A percentile compares a stretch with the other conserved stretches of the same genome.
phyloP scores from a whole-genome alignment of 2,329 filamentous ascomycete species.

The Stachybotrys chartarum region DNA sequence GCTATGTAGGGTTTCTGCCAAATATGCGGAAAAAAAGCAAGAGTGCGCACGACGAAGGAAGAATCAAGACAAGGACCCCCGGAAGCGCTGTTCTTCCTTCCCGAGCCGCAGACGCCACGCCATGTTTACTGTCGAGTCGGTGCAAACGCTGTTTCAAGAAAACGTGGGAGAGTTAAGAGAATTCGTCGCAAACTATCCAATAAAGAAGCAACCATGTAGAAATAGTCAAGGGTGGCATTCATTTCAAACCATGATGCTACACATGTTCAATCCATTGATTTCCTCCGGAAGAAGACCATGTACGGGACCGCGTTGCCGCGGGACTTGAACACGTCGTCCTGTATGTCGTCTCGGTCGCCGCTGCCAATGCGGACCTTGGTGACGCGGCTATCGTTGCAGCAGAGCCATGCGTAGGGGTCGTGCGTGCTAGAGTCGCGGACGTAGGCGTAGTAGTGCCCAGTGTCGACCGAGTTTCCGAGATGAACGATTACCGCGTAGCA shows the following conservation, averaged over 20 bases:
- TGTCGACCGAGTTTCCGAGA: constrained; percentile 56
- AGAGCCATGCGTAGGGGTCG: constrained; percentile 38
- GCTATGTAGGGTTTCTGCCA: not conserved
- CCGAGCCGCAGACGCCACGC: not conserved
- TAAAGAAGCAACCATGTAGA: too few relatives aligned
- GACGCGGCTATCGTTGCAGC: constrained; percentile 39
- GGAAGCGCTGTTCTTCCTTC: not conserved
- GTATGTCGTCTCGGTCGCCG: constrained; percentile 23
- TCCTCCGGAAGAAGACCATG: constrained; percentile 37
- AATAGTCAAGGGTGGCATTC: too few relatives aligned
- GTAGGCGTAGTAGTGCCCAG: constrained; percentile 75
- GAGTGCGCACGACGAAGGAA: not conserved
- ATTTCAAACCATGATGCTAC: too few relatives aligned
- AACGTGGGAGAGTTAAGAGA: not conserved
- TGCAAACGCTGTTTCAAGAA: not conserved
- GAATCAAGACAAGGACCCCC: not conserved
- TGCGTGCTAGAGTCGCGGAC: constrained; percentile 49
- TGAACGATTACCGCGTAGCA: constrained; percentile 82
- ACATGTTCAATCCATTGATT: constrained; percentile 11
- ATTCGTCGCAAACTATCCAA: too few relatives aligned
- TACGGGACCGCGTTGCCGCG: constrained; percentile 35
- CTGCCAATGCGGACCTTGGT: constrained; percentile 34
- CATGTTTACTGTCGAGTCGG: not conserved
- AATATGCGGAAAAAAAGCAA: not conserved
- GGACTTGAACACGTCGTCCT: constrained; percentile 30